phyloP scores from a whole-genome alignment of 306 rosid genomes.

The Abrus pulchellus region DNA sequence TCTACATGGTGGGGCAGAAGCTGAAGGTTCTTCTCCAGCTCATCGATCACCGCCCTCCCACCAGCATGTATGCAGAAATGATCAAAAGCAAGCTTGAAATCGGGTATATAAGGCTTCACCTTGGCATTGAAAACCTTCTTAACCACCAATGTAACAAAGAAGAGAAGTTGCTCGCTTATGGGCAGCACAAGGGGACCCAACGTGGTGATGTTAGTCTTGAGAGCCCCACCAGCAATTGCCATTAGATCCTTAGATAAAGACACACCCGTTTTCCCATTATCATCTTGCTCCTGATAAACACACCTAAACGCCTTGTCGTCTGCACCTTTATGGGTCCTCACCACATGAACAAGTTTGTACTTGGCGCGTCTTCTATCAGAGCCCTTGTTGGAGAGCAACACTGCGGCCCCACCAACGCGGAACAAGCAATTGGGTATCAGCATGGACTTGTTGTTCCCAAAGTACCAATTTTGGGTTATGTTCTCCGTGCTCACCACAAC shows the following conservation, averaged over 20 bases:
- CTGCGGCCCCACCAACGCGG: conserved; percentile 66
- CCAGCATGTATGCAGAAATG: conserved; percentile 79
- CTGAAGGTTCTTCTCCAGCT: conserved; percentile 72
- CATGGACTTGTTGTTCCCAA: conserved; percentile 74
- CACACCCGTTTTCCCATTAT: conserved; percentile 64
- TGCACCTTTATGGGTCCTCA: conserved; percentile 69
- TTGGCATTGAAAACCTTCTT: conserved; percentile 59
- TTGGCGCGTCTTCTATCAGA: conserved; percentile 56
- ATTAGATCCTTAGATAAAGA: conserved; percentile 71
- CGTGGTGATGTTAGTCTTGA: conserved; percentile 66
- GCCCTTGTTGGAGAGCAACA: conserved; percentile 62
- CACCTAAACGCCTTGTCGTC: conserved; percentile 65
- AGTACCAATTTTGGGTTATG: conserved; percentile 77
- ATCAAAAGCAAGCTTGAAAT: conserved; percentile 72
- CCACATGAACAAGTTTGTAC: conserved; percentile 68
- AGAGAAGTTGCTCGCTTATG: conserved; percentile 66
- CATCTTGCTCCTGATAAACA: conserved; percentile 67
- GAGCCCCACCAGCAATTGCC: conserved; percentile 73
- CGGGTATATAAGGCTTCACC: conserved; percentile 64
- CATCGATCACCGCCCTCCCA: conserved; percentile 75
- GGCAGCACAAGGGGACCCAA: conserved; percentile 75
- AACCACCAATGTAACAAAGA: conserved; percentile 48
- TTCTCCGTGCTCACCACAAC: conserved; percentile 75
- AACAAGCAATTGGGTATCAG: conserved; percentile 74
- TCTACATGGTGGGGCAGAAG: conserved; percentile 63